Evolutionary conservation across 352 stramenopile genomes (phyloP).

Genomic region (Phytophthora cajani): DNA sequence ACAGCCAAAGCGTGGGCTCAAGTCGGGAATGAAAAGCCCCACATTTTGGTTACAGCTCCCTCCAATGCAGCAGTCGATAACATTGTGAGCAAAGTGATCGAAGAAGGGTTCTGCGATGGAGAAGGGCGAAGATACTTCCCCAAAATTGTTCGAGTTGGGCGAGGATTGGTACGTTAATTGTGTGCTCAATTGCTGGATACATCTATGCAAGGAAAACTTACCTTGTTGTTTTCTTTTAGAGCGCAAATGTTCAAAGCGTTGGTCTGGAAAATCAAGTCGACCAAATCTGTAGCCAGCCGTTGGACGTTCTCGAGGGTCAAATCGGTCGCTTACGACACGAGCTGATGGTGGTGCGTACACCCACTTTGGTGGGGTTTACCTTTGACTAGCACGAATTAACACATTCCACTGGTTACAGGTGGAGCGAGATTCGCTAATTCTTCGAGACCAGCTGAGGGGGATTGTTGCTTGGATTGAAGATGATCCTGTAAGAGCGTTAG

Average conservation of each 20-base stretch:
- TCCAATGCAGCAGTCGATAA: slow-evolving; percentile 97
- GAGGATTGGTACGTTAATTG: slow-evolving; percentile 65
- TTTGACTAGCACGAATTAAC: neutral
- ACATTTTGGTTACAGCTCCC: slow-evolving; percentile 93
- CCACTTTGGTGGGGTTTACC: slow-evolving; percentile 1
- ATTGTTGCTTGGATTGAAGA: slow-evolving; percentile 79
- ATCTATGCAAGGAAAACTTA: slow-evolving; percentile 3
- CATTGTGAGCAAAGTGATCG: slow-evolving; percentile 96
- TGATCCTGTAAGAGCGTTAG: slow-evolving; percentile 58
- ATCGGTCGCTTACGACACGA: slow-evolving; percentile 60
- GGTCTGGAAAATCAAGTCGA: slow-evolving; percentile 87
- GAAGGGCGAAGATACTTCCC: slow-evolving; percentile 94
- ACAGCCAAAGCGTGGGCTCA: slow-evolving; percentile 83
- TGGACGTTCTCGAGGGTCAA: slow-evolving; percentile 76
- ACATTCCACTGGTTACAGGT: slow-evolving; percentile 45
- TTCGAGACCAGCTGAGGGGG: slow-evolving; percentile 72
- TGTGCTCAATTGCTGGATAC: neutral
- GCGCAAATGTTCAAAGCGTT: slow-evolving; percentile 77
- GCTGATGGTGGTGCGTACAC: slow-evolving; percentile 52
- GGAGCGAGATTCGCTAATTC: slow-evolving; percentile 68
- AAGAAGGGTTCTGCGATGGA: slow-evolving; percentile 95
- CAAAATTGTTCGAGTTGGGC: slow-evolving; percentile 94
- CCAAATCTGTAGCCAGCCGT: slow-evolving; percentile 76
- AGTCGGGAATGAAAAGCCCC: slow-evolving; percentile 91
- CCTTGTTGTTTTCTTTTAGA: slow-evolving; percentile 43